Base-by-base conservation (phyloP, 176 grass and related monocot species). In the Bolboschoenus planiculmis region DNA sequence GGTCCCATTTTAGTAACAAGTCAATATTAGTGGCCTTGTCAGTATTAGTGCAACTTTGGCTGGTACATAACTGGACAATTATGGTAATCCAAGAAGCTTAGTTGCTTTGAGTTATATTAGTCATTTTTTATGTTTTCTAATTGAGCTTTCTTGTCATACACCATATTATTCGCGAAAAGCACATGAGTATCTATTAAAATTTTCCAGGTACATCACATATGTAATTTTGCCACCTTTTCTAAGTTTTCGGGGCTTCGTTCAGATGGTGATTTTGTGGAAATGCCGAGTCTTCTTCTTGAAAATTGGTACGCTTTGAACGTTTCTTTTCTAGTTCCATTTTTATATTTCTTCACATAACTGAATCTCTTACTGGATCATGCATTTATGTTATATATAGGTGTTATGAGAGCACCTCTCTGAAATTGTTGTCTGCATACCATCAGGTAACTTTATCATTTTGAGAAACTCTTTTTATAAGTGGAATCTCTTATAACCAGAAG, bases 341-440 rank as follows among this genome's bases (percentile, higher is more conserved):
- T 82, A 47, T 59, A 13, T 83, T 40, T 46, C 8, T 23, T 73
- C 51, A 83, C 82, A 10, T 10, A 44, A 51, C 18, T 77, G 40
- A 83, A 64, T 64, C 29, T 79, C 48, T 76, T 53, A 31, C 27
- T 77, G 72, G 15, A 76, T 53, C 13, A 77, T 77, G 44, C 30
- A 55, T 61, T 74, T 55, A 79, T 23, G 76, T 33, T 72, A 42
- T 78, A 81, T 18, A 10, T 88, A 98, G 95, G 95, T 98, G 95
- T 86, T 95, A 98, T 74, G 90, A 95, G 82, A 98, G 79, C 48
- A 75, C 86, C 75, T 93, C 95, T 78, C 68, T 98, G 79, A 98
- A 98, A 95, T 91, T 98, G 92, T 89, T 98, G 89, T 98, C 95
- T 16, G 92, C 92, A 51, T 95, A 90, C 79, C 89, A 98, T 89